phyloP scores from a whole-genome alignment of 192 early-diverging fungal genomes.

The Podila epigama region DNA sequence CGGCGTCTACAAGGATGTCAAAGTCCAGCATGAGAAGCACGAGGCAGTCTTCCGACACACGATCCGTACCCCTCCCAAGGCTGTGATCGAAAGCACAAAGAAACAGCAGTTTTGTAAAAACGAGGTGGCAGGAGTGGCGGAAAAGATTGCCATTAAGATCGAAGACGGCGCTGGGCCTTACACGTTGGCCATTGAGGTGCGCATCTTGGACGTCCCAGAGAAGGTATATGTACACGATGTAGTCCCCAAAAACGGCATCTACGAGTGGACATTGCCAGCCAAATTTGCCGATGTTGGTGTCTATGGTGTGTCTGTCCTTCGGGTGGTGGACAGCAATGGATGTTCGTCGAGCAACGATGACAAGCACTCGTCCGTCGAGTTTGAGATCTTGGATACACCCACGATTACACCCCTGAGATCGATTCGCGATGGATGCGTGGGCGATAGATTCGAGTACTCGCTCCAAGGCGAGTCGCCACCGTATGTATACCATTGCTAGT shows the following conservation, averaged over 20 bases:
- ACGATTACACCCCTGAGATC: conserved; percentile 18
- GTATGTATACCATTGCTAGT: neutral
- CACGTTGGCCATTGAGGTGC: conserved; percentile 32
- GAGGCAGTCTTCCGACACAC: conserved; percentile 24
- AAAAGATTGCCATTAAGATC: conserved; percentile 31
- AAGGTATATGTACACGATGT: conserved; percentile 35
- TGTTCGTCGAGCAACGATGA: conserved; percentile 16
- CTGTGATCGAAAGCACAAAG: conserved; percentile 17
- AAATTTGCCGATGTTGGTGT: conserved; percentile 30
- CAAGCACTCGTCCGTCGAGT: conserved; percentile 13
- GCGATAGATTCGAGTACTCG: conserved; percentile 33
- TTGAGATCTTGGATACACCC: conserved; percentile 37
- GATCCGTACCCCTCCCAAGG: conserved; percentile 21
- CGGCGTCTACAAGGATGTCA: conserved; percentile 21
- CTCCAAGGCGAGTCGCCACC: conserved; percentile 24
- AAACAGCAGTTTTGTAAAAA: conserved; percentile 36
- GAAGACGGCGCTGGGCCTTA: conserved; percentile 30
- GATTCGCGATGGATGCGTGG: conserved; percentile 26
- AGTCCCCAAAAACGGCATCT: conserved; percentile 25
- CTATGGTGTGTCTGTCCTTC: conserved; percentile 23
- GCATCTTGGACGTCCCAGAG: conserved; percentile 23
- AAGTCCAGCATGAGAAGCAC: conserved; percentile 19
- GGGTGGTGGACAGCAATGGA: conserved; percentile 29
- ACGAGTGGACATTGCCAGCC: conserved; percentile 32
- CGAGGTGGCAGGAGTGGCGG: conserved; percentile 29